Percentiles rank a stretch among this genome's conserved stretches.
phyloP scores from a whole-genome alignment of 176 grass and related monocot species.

The Calamus simplicifolius region DNA sequence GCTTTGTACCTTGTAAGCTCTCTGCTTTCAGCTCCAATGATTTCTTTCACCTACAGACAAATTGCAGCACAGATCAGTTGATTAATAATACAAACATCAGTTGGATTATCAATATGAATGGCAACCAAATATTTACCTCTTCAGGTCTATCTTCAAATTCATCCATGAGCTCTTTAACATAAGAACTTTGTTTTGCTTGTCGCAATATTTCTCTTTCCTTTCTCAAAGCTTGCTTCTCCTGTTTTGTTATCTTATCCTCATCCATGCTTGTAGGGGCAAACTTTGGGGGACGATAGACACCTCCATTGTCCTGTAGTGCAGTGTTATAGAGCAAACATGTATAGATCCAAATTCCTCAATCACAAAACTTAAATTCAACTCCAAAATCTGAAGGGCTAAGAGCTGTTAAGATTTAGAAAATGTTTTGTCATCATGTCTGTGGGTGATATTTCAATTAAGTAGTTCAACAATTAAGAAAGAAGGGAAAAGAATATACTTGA shows the following conservation, averaged over 20 bases:
- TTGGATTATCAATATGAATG: neutral
- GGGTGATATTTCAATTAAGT: too few species aligned
- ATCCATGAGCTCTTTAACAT: constrained; percentile 59
- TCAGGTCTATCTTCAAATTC: constrained; percentile 59
- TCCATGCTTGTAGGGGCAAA: constrained; percentile 58
- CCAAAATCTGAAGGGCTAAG: too few species aligned
- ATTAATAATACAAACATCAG: constrained; percentile 9
- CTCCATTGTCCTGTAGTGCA: constrained; percentile 34
- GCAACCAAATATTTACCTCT: constrained; percentile 29
- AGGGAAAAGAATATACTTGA: too few species aligned
- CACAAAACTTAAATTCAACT: too few species aligned
- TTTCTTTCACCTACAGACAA: constrained; percentile 55
- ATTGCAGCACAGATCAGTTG: constrained; percentile 1
- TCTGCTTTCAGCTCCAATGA: constrained; percentile 65
- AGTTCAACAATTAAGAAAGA: too few species aligned
- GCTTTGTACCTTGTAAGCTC: constrained; percentile 47
- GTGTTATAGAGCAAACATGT: too few species aligned
- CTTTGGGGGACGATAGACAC: constrained; percentile 66
- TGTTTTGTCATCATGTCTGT: too few species aligned
- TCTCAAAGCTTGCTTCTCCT: constrained; percentile 54
- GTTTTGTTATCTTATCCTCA: constrained; percentile 56
- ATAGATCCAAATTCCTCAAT: too few species aligned
- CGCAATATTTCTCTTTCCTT: constrained; percentile 54
- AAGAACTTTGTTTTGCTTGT: constrained; percentile 56
- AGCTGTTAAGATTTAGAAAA: too few species aligned